phyloP scores from a whole-genome alignment of 2,329 filamentous ascomycete genomes.

The Arthrobotrys pseudoclavata region DNA sequence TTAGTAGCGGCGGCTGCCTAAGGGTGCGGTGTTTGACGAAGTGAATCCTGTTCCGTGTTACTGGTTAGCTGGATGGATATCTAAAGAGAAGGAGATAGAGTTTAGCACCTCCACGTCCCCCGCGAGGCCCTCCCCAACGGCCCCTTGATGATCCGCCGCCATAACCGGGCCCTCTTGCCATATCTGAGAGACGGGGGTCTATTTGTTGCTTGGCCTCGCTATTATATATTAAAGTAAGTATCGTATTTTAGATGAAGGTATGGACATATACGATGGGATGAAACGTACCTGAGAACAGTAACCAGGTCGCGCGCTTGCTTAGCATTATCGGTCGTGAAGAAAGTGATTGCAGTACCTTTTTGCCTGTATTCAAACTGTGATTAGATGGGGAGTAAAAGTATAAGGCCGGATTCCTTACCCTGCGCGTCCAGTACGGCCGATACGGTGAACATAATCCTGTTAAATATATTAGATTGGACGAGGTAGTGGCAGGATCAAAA shows the following conservation, averaged over 20 bases:
- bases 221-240: slow-evolving; percentile 9
- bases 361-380: slow-evolving; percentile 72
- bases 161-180: slow-evolving; percentile 91
- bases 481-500: background rate
- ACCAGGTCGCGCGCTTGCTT: slow-evolving; percentile 98
- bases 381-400: slow-evolving; percentile 6
- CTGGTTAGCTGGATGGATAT: background rate
- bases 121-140: slow-evolving; percentile 76
- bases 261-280: background rate
- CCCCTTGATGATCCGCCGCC: slow-evolving; percentile 80
- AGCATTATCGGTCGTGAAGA: slow-evolving; percentile 97
- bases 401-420: slow-evolving; percentile 69
- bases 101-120: slow-evolving; percentile 70
- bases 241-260: background rate
- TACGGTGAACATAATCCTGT: slow-evolving; percentile 96
- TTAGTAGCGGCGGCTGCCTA: slow-evolving; percentile 64
- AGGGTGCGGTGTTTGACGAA: slow-evolving; percentile 63
- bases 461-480: slow-evolving; percentile 86
- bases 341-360: slow-evolving; percentile 94
- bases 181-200: slow-evolving; percentile 93
- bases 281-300: slow-evolving; percentile 74
- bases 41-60: slow-evolving; percentile 60
- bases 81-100: background rate
- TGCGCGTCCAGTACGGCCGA: slow-evolving; percentile 91
- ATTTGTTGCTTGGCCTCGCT: slow-evolving; percentile 98